Evolutionary conservation across 2,329 filamentous ascomycete species (phyloP).

Genomic region (Pyricularia grisea): DNA sequence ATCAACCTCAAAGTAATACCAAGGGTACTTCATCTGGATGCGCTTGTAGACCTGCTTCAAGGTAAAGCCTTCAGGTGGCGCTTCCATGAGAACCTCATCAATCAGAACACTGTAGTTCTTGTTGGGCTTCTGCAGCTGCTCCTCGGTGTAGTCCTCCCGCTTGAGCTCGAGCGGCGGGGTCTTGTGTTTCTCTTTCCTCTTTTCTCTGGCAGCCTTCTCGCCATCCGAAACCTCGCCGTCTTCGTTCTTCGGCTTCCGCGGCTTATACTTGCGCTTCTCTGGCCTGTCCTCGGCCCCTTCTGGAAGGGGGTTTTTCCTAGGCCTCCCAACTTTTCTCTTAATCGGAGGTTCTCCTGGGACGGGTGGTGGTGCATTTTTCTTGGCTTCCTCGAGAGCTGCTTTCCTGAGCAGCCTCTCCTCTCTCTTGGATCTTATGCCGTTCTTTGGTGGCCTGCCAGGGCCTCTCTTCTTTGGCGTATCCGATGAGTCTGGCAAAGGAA

Average conservation of each 20-base stretch:
- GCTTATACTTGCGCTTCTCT: slow-evolving; percentile 59
- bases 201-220: slow-evolving; percentile 45
- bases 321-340: slow-evolving; percentile 57
- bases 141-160: slow-evolving; percentile 45
- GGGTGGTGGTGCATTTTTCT: slow-evolving; percentile 38
- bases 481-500: slow-evolving; percentile 22
- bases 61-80: slow-evolving; percentile 42
- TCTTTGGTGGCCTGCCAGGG: slow-evolving; percentile 73
- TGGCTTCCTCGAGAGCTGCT: slow-evolving; percentile 39
- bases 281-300: slow-evolving; percentile 43
- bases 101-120: slow-evolving; percentile 55
- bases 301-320: slow-evolving; percentile 52
- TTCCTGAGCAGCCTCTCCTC: slow-evolving; percentile 59
- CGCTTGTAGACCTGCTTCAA: slow-evolving; percentile 56
- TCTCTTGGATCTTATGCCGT: slow-evolving; percentile 74
- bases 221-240: slow-evolving; percentile 40
- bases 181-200: slow-evolving; percentile 54
- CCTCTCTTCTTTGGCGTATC: slow-evolving; percentile 58
- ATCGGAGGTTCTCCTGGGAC: slow-evolving; percentile 37
- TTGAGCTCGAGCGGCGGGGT: slow-evolving; percentile 49
- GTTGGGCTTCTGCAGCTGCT: slow-evolving; percentile 50
- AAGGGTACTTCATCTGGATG: slow-evolving; percentile 48
- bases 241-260: slow-evolving; percentile 34
- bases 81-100: slow-evolving; percentile 47
- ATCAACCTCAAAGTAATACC: slow-evolving; percentile 49